Conservation (phyloP, 352 stramenopile species). For the Pythium angustatum region DNA sequence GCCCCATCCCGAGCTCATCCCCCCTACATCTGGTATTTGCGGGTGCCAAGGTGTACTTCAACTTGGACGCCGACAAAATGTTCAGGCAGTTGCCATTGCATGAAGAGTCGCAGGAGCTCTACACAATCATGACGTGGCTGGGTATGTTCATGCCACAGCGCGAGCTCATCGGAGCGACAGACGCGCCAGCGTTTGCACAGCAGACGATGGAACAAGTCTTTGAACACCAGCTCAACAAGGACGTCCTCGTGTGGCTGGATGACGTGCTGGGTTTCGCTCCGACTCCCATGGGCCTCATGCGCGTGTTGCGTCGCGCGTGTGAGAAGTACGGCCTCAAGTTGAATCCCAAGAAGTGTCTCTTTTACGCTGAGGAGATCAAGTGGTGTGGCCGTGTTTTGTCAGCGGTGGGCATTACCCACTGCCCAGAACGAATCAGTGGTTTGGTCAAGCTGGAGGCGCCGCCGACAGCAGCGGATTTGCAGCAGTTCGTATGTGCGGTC, state of each 20-base stretch:
- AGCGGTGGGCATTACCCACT: constrained; percentile 4
- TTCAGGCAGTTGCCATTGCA: too few relatives aligned
- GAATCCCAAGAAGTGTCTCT: constrained; percentile 4
- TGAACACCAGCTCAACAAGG: constrained; percentile 18
- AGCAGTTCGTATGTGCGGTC: constrained; percentile 23
- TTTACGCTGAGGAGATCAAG: constrained; percentile 10
- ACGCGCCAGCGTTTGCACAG: too few relatives aligned
- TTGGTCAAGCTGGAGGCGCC: neutral
- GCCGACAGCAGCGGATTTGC: constrained; percentile 13
- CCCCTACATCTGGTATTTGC: too few relatives aligned
- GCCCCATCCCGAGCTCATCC: too few relatives aligned
- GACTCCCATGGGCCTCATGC: constrained; percentile 11
- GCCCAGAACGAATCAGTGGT: constrained; percentile 10
- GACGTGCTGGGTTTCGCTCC: constrained; percentile 27
- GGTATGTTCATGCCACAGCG: too few relatives aligned
- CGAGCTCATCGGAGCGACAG: too few relatives aligned
- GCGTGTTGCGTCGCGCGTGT: too few relatives aligned
- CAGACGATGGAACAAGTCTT: constrained; percentile 25
- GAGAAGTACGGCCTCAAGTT: constrained; percentile 21
- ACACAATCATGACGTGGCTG: too few relatives aligned
- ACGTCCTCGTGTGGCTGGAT: constrained; percentile 33
- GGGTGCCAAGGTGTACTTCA: too few relatives aligned
- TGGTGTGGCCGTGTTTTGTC: constrained; percentile 20
- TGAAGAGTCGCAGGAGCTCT: too few relatives aligned
- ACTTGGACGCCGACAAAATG: too few relatives aligned